Evolutionary conservation across 805 yeast species (phyloP).

Genomic region (Isabelozyma heimii): DNA sequence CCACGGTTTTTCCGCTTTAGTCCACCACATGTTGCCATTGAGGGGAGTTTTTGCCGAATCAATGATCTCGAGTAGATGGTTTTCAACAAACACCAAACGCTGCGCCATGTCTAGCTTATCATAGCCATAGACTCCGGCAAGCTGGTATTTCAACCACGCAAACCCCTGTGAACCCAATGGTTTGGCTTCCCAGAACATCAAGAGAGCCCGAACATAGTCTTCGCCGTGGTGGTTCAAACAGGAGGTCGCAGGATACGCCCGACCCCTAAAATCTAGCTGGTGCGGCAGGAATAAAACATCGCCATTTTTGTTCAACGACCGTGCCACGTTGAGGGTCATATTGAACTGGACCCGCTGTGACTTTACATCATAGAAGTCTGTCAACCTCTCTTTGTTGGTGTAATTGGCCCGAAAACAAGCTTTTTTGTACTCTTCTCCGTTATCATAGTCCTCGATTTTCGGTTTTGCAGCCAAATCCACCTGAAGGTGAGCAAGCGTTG

Average conservation of each 20-base stretch:
- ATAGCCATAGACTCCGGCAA: conserved; percentile 31
- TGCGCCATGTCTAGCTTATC: conserved; percentile 24
- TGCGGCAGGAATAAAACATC: conserved; percentile 38
- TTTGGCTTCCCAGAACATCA: conserved; percentile 37
- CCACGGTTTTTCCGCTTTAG: conserved; percentile 37
- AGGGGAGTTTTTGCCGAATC: conserved; percentile 28
- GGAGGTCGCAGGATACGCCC: conserved; percentile 39
- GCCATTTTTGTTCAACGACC: conserved; percentile 26
- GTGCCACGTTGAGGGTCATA: conserved; percentile 17
- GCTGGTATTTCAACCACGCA: conserved; percentile 38
- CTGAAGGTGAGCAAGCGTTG: neutral
- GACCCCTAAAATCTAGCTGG: conserved; percentile 37
- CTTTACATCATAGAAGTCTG: conserved; percentile 10
- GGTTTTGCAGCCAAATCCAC: neutral
- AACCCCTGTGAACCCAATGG: conserved; percentile 35
- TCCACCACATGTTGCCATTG: conserved; percentile 31
- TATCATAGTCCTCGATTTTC: neutral
- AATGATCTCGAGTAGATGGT: conserved; percentile 16
- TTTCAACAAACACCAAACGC: conserved; percentile 23
- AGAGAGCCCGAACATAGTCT: conserved; percentile 29
- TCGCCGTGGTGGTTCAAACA: conserved; percentile 32
- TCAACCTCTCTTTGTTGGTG: conserved; percentile 1
- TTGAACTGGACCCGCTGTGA: conserved; percentile 17
- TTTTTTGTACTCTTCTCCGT: neutral
- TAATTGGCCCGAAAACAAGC: conserved; percentile 2